Base-by-base conservation (phyloP, 1,284 basidiomycete species). In the Rhodofomes roseus region DNA sequence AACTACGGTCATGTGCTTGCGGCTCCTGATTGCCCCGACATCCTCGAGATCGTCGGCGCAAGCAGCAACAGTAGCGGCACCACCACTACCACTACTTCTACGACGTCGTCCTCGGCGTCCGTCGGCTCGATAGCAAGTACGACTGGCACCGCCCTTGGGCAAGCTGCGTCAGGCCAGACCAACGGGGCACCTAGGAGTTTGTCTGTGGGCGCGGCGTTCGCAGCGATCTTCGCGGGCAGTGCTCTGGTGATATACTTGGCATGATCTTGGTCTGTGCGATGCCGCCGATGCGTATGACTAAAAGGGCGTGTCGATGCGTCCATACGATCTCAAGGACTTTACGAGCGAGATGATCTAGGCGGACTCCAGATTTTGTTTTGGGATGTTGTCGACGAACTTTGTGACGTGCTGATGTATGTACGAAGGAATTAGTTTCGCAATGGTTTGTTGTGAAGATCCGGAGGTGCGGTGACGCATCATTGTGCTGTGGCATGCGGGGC, bases 1-100 rank as follows among this genome's bases (percentile, higher is more conserved):
- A 81, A 80, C 54, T 94, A 89, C 67, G 92, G 92, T 0, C 61
- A 80, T 3, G 74, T 85, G 40, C 80, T 95, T 40, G 81, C 80
- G 48, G 70, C 78, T 1, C 91, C 91, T 0, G 69, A 77, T 36
- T 95, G 92, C 65, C 92, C 92, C 0, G 66, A 76, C 40, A 71
- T 70, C 82, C 57, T 62, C 11, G 60, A 2, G 37, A 46, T 58
- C 34, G 62, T 48, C 2, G 41, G 52, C 29, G 25, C 56, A 54
- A 57, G 59, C 20, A 52, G 31, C 12, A 43, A 25, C 37, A n/a
- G n/a, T n/a, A n/a, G n/a, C n/a, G n/a, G n/a, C n/a, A n/a, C n/a
- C n/a, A n/a, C n/a, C n/a, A n/a, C n/a, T n/a, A 44, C 48, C 20
- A 55, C 34, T 50, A 20, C 39, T 39, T 37, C 12, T 22, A 59